phyloP scores from a whole-genome alignment of 768 basidiomycete genomes.

The Strobilomyces echinocephalus region DNA sequence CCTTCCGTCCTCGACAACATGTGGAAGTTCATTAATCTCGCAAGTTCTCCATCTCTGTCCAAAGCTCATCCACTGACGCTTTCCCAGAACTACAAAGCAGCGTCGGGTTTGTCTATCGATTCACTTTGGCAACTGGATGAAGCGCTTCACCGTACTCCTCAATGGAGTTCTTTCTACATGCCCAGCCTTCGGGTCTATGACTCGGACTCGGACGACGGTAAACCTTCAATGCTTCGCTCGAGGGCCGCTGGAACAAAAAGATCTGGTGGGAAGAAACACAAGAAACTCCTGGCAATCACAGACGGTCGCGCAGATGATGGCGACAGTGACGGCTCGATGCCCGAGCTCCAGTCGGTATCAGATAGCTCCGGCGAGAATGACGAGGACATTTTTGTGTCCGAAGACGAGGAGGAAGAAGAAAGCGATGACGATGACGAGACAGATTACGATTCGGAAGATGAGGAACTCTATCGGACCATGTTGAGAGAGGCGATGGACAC shows the following conservation, averaged over 20 bases:
- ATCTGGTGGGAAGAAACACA: conserved; percentile 22
- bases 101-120: conserved; percentile 54
- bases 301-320: conserved; percentile 36
- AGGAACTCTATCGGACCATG: conserved; percentile 58
- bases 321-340: conserved; percentile 56
- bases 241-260: conserved; percentile 17
- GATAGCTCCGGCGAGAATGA: conserved; percentile 47
- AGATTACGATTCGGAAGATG: conserved; percentile 63
- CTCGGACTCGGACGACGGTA: conserved; percentile 28
- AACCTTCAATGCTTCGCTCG: background rate
- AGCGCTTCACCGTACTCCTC: conserved; percentile 47
- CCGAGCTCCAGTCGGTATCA: conserved; percentile 60
- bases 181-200: conserved; percentile 17
- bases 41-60: conserved; percentile 28
- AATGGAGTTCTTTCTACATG: conserved; percentile 50
- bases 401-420: conserved; percentile 34
- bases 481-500: conserved; percentile 71
- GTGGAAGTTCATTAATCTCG: conserved; percentile 61
- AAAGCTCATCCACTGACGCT: conserved; percentile 4
- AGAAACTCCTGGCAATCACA: conserved; percentile 49
- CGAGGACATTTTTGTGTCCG: conserved; percentile 29
- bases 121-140: conserved; percentile 59
- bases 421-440: conserved; percentile 33
- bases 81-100: conserved; percentile 52
- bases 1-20: conserved; percentile 49